These are phyloP conservation scores for Grosmannia penicillata DNA, from an alignment of 2,329 filamentous ascomycete species.

Conservation along the genomic window DNA sequence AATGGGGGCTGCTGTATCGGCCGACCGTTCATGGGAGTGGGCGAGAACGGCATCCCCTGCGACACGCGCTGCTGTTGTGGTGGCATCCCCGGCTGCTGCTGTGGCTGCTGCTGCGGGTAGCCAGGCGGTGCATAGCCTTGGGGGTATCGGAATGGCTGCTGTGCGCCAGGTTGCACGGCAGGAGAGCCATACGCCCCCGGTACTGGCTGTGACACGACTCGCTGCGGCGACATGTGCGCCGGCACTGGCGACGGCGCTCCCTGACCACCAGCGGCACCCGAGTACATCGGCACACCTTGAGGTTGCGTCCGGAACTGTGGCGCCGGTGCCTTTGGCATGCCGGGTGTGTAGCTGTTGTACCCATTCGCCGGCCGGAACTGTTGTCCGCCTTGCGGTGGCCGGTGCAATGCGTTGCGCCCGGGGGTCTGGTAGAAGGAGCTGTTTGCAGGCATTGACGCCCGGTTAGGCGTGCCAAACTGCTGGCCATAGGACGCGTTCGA, in stretches of 20 bases:
- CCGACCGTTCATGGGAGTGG: slow-evolving; percentile 30
- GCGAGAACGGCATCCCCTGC: slow-evolving; percentile 17
- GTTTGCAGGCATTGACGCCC: slow-evolving; percentile 25
- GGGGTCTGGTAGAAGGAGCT: slow-evolving; percentile 27
- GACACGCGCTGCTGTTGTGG: slow-evolving; percentile 13
- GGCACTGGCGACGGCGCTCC: background rate
- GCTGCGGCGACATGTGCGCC: slow-evolving; percentile 8
- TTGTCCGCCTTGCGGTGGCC: slow-evolving; percentile 20
- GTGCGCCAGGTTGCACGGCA: slow-evolving; percentile 23
- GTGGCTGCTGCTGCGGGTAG: slow-evolving; percentile 16
- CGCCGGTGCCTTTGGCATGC: slow-evolving; percentile 35
- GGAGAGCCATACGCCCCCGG: slow-evolving; percentile 21
- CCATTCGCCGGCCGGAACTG: slow-evolving; percentile 31
- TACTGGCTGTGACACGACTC: slow-evolving; percentile 17
- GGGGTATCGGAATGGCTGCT: slow-evolving; percentile 23
- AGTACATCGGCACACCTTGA: slow-evolving; percentile 21
- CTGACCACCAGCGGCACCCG: background rate
- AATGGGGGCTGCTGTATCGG: slow-evolving; percentile 27
- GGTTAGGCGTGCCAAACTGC: slow-evolving; percentile 32
- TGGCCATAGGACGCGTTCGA: slow-evolving; percentile 27
- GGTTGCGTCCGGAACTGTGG: slow-evolving; percentile 31
- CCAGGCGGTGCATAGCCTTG: slow-evolving; percentile 11
- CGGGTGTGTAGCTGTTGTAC: slow-evolving; percentile 31
- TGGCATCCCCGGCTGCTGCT: slow-evolving; percentile 2
- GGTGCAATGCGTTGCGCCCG: slow-evolving; percentile 23